Evolutionary conservation across 148 eudicot species (phyloP).

Genomic region (Fallopia convolvulus): DNA sequence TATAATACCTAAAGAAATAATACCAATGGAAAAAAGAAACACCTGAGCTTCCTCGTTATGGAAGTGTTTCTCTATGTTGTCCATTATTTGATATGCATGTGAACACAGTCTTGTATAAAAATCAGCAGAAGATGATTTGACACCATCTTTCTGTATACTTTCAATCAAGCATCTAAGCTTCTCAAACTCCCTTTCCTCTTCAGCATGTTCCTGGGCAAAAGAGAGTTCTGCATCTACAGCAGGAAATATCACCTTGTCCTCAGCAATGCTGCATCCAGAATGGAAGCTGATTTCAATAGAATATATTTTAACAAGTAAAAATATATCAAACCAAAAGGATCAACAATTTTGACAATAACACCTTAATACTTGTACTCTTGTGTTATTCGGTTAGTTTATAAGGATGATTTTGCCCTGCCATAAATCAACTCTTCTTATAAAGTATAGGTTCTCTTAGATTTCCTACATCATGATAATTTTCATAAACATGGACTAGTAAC

Average conservation of each 20-base stretch:
- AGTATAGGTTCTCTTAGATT: background rate
- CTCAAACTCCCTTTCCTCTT: constrained; percentile 81
- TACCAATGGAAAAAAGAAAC: constrained; percentile 12
- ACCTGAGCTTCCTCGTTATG: constrained; percentile 86
- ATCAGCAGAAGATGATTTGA: constrained; percentile 64
- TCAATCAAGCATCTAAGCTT: constrained; percentile 83
- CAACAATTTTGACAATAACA: background rate
- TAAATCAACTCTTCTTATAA: background rate
- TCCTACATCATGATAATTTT: background rate
- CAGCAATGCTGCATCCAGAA: constrained; percentile 72
- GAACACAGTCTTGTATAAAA: constrained; percentile 66
- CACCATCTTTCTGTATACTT: constrained; percentile 65
- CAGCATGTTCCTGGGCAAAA: constrained; percentile 89
- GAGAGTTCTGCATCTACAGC: constrained; percentile 85
- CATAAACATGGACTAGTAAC: background rate
- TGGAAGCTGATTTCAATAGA: background rate
- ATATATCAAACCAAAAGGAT: background rate
- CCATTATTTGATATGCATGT: constrained; percentile 85
- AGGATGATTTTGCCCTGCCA: background rate
- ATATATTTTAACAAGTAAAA: background rate
- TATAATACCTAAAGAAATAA: background rate
- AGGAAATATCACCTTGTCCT: constrained; percentile 93
- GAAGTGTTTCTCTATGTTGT: constrained; percentile 70
- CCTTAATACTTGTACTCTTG: background rate
- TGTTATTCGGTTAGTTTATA: background rate